These are phyloP conservation scores for Solanum phureja DNA, from an alignment of 257 asterid species.

Conservation along the genomic window DNA sequence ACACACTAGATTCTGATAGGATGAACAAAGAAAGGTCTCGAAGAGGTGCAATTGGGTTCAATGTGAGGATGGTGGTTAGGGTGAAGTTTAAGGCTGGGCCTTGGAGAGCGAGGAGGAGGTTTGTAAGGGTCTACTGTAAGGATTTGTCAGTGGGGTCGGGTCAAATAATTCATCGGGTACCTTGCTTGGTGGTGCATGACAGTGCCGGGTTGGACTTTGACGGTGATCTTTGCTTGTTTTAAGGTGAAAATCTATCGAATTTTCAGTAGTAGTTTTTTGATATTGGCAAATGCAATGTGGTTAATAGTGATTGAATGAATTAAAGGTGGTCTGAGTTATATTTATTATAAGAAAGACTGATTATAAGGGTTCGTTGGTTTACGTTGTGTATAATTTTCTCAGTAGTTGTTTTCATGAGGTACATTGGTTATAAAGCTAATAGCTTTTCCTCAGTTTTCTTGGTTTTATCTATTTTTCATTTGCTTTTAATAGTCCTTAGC, in stretches of 20 bases:
- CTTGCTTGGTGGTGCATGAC: slow-evolving; percentile 45
- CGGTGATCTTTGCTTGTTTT: not conserved
- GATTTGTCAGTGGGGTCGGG: slow-evolving; percentile 39
- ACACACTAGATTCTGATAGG: slow-evolving; percentile 13
- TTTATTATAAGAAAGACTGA: not conserved
- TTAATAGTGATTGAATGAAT: not conserved
- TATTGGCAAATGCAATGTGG: not conserved
- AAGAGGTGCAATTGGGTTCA: slow-evolving; percentile 33
- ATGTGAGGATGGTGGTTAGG: slow-evolving; percentile 48
- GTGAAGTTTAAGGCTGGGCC: slow-evolving; percentile 62
- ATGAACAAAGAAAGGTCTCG: slow-evolving; percentile 34
- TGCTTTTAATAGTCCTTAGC: not conserved
- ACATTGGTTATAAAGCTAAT: not conserved
- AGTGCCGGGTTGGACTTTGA: slow-evolving; percentile 75
- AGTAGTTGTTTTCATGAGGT: not conserved
- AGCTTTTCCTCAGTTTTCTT: not conserved
- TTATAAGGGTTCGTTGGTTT: not conserved
- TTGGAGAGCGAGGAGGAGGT: slow-evolving; percentile 68
- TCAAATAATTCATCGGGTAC: slow-evolving; percentile 27
- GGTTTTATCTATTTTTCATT: not conserved
- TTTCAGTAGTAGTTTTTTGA: no score
- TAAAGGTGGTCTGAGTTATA: not conserved
- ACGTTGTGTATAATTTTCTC: not conserved
- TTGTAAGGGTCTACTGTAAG: slow-evolving; percentile 61
- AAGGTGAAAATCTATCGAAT: slow-evolving; percentile 1